These are phyloP conservation scores for Trichoderma simmonsii DNA, from an alignment of 2,329 filamentous ascomycete species.

Conservation along the genomic window DNA sequence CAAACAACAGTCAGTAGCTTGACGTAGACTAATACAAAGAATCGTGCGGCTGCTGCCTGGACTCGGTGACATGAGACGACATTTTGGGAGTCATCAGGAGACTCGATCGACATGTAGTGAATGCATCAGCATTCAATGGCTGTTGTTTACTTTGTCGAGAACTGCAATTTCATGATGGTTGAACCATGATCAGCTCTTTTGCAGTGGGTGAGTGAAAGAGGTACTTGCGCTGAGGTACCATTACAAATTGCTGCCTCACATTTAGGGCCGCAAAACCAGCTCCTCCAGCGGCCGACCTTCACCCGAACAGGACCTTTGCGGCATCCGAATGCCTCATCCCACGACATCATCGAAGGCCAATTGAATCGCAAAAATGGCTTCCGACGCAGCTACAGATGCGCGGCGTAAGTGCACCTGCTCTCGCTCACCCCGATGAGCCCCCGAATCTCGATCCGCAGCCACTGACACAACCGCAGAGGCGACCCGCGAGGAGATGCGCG, in stretches of 20 bases:
- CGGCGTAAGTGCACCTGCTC: conserved; percentile 34
- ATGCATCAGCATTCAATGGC: background rate
- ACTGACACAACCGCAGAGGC: conserved; percentile 51
- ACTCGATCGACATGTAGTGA: background rate
- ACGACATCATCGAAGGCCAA: conserved; percentile 29
- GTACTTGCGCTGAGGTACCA: background rate
- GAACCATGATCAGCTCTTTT: background rate
- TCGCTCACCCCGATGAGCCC: accelerated
- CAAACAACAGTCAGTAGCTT: background rate
- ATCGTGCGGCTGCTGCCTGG: background rate
- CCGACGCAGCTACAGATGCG: conserved; percentile 36
- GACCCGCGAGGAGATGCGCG: conserved; percentile 89
- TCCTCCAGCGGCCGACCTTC: conserved; percentile 6
- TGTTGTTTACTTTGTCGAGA: background rate
- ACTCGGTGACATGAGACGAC: background rate
- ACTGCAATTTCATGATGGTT: background rate
- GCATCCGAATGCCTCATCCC: conserved; percentile 13
- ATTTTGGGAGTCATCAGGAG: background rate
- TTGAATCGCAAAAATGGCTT: conserved; percentile 38
- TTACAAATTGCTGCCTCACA: background rate
- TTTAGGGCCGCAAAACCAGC: background rate
- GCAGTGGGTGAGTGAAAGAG: background rate
- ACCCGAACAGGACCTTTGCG: conserved; percentile 7
- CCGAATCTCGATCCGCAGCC: background rate
- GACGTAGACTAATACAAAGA: background rate